Base-by-base conservation (phyloP, 768 basidiomycete genomes). In the Royoungia palumana region DNA sequence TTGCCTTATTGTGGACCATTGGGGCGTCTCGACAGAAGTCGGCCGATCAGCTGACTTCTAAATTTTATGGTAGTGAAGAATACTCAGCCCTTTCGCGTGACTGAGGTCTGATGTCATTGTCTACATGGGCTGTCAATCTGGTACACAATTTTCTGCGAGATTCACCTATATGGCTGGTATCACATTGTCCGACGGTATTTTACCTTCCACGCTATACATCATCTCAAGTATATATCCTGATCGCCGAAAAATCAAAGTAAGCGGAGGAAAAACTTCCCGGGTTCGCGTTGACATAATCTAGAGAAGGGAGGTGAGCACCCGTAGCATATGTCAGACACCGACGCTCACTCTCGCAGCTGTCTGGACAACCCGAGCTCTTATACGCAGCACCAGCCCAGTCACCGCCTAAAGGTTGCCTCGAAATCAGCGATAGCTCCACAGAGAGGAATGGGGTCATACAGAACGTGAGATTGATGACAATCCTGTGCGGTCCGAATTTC, bases 181-280 rank as follows among this genome's bases (percentile, higher is more conserved):
- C 46, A 45, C 41, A 55, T 44, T 46, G 25, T 28, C 28, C 28
- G 5, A 12, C 28, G 13, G 35, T 42, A 49, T 49, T 35, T n/a
- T 50, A 27, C 32, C 41, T 32, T 28, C 28, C 28, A 12, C 12
- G 11, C 28, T 28, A 28, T 12, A 13, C 16, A n/a, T 19, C 32
- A 40, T 32, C 63, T 55, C 63, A 75, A 22, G 60, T 67, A 63
- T 80, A 82, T 25, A 81, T 68, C 49, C 75, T 77, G 45, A 89
- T 65, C 42, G 76, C 78, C 40, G 76, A 74, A 62, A 91, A 76
- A 37, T 87, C 79, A 69, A 87, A 90, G 71, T 81, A 89, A 0
- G 89, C 85, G 27, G 85, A 70, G 10, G 56, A 54, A 67, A 89
- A 89, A 11, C 82, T 83, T 4, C 67, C 63, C 2, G 88, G 88